These are phyloP conservation scores for Irpex sp. DNA, from an alignment of 1,284 basidiomycete genomes.

Conservation along the genomic window DNA sequence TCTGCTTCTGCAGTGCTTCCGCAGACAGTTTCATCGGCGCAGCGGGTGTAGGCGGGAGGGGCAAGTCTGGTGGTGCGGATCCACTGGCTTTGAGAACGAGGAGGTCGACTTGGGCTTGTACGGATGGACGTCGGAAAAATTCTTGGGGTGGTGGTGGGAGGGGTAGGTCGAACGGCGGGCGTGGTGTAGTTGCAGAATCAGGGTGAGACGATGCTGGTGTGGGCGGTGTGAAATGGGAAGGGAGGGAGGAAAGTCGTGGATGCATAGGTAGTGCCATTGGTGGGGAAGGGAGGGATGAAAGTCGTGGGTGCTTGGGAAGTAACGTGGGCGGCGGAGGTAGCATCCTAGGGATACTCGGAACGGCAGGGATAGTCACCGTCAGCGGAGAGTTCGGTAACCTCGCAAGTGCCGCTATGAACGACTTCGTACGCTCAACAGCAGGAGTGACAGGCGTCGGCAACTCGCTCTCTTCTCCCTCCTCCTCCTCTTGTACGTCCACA, in stretches of 20 bases:
- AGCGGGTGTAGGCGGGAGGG: constrained; percentile 13
- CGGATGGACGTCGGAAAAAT: neutral
- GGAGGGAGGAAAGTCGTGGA: too few species aligned
- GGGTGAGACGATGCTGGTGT: too few species aligned
- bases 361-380: neutral
- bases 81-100: neutral
- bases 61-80: constrained; percentile 9
- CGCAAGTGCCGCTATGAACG: neutral
- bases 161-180: neutral
- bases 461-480: neutral
- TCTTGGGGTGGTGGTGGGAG: neutral
- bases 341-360: neutral
- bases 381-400: neutral
- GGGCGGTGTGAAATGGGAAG: too few species aligned
- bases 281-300: too few species aligned
- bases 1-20: neutral
- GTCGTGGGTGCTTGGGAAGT: neutral
- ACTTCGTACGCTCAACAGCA: constrained; percentile 1
- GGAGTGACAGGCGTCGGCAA: constrained; percentile 4
- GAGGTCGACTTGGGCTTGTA: neutral
- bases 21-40: constrained; percentile 4
- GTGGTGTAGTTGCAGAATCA: too few species aligned
- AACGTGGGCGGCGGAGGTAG: neutral
- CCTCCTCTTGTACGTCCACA: neutral
- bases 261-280: too few species aligned